Conservation (phyloP, 441 rosid species). For the Erodium texanum region DNA sequence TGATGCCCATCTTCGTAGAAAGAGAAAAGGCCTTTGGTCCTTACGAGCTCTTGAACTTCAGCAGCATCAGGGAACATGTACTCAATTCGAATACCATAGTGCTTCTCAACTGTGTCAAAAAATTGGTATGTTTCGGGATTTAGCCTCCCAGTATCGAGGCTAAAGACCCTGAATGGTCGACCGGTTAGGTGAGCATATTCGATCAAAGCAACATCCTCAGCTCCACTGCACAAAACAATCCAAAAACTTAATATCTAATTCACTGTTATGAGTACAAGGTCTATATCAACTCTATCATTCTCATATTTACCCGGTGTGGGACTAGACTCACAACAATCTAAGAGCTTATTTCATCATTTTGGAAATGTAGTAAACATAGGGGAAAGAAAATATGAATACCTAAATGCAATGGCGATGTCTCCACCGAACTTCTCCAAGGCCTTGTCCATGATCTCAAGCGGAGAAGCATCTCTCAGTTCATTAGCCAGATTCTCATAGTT, state of each 20-base stretch:
- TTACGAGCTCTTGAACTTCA: constrained; percentile 46
- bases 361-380: constrained; percentile 17
- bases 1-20: constrained; percentile 49
- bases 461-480: constrained; percentile 32
- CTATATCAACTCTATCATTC: no score
- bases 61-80: constrained; percentile 47
- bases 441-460: constrained; percentile 23
- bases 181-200: constrained; percentile 50
- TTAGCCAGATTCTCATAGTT: constrained; percentile 31
- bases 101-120: constrained; percentile 42
- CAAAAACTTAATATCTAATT: no score
- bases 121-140: constrained; percentile 43
- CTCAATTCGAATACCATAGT: constrained; percentile 40
- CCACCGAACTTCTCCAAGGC: background rate
- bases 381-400: background rate
- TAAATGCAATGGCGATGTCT: constrained; percentile 4
- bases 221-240: constrained; percentile 32
- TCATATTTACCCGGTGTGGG: no score
- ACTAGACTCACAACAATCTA: no score
- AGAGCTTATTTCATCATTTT: background rate
- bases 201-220: constrained; percentile 49
- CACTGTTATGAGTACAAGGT: no score
- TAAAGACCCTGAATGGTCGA: constrained; percentile 40
- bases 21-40: constrained; percentile 46
- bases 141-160: constrained; percentile 46